Percentiles rank a stretch among this genome's conserved stretches.
Evolutionary conservation across 306 rosid genomes (phyloP).

Genomic region (Corylus avellana): DNA sequence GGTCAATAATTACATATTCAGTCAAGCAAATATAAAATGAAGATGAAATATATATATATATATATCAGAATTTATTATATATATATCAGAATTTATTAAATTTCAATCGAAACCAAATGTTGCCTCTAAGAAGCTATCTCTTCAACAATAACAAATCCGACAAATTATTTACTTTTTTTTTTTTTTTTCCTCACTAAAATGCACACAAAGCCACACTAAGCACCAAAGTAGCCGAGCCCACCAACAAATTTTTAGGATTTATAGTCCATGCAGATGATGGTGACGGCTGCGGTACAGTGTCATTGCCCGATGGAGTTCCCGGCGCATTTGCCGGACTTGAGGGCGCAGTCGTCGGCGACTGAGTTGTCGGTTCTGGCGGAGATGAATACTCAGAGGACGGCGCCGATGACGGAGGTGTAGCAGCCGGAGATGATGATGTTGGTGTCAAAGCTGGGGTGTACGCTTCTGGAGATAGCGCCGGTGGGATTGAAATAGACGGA

Average conservation of each 20-base stretch:
- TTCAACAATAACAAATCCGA: background rate
- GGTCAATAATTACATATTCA: too few relatives aligned
- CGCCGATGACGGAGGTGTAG: background rate
- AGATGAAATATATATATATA: too few relatives aligned
- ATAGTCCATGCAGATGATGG: slow-evolving; percentile 12
- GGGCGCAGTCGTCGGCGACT: slow-evolving; percentile 8
- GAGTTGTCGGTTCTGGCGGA: background rate
- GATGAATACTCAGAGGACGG: background rate
- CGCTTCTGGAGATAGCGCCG: background rate
- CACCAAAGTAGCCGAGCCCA: slow-evolving; percentile 32
- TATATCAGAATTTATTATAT: too few relatives aligned
- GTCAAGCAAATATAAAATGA: too few relatives aligned
- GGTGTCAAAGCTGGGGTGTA: background rate
- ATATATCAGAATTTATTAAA: background rate
- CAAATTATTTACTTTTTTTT: background rate
- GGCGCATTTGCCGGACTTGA: background rate
- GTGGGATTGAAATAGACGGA: background rate
- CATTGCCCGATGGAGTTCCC: background rate
- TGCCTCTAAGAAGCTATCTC: too few relatives aligned
- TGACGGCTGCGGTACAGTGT: background rate
- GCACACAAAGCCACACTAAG: slow-evolving; percentile 31
- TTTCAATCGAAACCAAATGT: background rate
- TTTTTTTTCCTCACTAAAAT: too few relatives aligned
- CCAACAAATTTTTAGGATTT: slow-evolving; percentile 28
- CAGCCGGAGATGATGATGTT: background rate